Conservation (phyloP, 805 yeast genomes). For the Cyberlindnera xishuangbannaensis region DNA sequence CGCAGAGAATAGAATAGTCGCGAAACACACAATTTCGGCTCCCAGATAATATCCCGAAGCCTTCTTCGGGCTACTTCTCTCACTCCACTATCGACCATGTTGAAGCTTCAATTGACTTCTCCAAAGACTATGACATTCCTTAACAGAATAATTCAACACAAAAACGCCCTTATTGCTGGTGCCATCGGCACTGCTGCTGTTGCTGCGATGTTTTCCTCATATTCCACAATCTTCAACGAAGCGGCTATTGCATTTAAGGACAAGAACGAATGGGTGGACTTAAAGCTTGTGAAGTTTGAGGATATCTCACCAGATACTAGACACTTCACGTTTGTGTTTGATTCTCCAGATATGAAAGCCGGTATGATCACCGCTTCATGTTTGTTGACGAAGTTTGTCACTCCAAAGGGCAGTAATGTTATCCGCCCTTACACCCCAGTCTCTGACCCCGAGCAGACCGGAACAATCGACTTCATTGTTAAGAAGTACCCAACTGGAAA, state of each 20-base stretch:
- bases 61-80: too few species aligned
- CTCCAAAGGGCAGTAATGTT: slow-evolving; percentile 80
- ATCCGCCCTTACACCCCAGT: slow-evolving; percentile 80
- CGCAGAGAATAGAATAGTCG: too few species aligned
- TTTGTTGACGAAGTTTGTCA: slow-evolving; percentile 72
- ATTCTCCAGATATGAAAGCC: slow-evolving; percentile 56
- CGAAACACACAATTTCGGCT: too few species aligned
- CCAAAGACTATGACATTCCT: slow-evolving; percentile 25
- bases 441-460: slow-evolving; percentile 61
- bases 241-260: slow-evolving; percentile 49
- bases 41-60: too few species aligned
- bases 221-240: slow-evolving; percentile 29
- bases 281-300: slow-evolving; percentile 44
- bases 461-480: slow-evolving; percentile 72
- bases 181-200: slow-evolving; percentile 46
- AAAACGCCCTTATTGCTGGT: slow-evolving; percentile 28
- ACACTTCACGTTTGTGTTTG: slow-evolving; percentile 65
- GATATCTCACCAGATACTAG: slow-evolving; percentile 59
- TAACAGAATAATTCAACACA: slow-evolving; percentile 19
- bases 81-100: too few species aligned
- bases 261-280: slow-evolving; percentile 66
- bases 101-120: slow-evolving; percentile 3
- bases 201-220: slow-evolving; percentile 26
- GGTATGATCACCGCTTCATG: slow-evolving; percentile 81
- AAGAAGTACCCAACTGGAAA: slow-evolving; percentile 84